Percentiles rank a stretch among this genome's conserved stretches.
These are phyloP conservation scores for Ophidiomyces ophidiicola DNA, from an alignment of 2,329 filamentous ascomycete genomes.

Conservation along the genomic window DNA sequence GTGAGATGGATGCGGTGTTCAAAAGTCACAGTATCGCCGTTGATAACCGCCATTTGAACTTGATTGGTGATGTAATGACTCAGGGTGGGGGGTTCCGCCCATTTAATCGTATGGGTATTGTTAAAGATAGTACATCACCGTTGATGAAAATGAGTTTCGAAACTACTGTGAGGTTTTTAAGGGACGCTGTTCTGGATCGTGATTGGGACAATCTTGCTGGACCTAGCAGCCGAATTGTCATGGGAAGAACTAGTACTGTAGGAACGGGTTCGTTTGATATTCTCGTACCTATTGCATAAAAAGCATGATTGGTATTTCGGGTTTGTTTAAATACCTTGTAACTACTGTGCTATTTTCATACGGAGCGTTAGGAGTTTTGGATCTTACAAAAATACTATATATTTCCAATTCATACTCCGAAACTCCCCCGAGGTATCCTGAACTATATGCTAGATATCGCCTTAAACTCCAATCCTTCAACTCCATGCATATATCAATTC, in stretches of 20 bases:
- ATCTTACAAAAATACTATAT: slow-evolving; percentile 2
- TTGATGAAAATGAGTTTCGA: slow-evolving; percentile 99
- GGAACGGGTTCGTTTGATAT: slow-evolving; percentile 92
- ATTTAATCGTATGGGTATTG: slow-evolving; percentile 81
- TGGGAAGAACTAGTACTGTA: slow-evolving; percentile 67
- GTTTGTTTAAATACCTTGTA: neutral
- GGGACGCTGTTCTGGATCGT: slow-evolving; percentile 78
- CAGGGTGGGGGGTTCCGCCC: slow-evolving; percentile 75
- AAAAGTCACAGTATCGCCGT: slow-evolving; percentile 81
- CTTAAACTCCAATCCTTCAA: too few species aligned
- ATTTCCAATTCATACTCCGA: too few species aligned
- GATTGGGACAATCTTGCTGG: slow-evolving; percentile 81
- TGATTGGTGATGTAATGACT: slow-evolving; percentile 98
- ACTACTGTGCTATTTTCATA: too few species aligned
- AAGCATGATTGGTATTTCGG: neutral
- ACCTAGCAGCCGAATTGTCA: slow-evolving; percentile 77
- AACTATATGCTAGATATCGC: neutral
- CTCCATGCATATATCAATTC: neutral
- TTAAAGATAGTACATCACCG: slow-evolving; percentile 67
- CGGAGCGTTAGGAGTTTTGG: too few species aligned
- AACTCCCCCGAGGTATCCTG: too few species aligned
- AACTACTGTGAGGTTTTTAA: slow-evolving; percentile 86
- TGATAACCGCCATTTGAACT: slow-evolving; percentile 80
- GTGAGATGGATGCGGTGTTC: slow-evolving; percentile 78
- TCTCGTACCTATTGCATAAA: slow-evolving; percentile 42